phyloP scores from a whole-genome alignment of 768 basidiomycete species.

The Dioszegia hungarica region DNA sequence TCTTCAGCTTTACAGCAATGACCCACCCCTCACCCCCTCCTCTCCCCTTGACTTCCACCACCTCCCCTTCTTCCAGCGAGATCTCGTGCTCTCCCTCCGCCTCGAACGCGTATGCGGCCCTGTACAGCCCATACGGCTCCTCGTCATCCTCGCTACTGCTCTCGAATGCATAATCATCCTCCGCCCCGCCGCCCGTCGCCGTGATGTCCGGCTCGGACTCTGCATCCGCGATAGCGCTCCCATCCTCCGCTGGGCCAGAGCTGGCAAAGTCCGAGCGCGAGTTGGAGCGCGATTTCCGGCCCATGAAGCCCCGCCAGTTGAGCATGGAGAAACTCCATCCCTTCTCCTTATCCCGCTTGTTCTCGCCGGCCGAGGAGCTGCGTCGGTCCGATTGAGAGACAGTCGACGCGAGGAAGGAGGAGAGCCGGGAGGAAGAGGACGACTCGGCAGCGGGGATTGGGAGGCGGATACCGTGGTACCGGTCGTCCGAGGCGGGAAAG shows the following conservation, averaged over 20 bases:
- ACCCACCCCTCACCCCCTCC: slow-evolving; percentile 45
- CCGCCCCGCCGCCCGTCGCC: slow-evolving; percentile 9
- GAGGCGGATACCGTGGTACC: slow-evolving; percentile 15
- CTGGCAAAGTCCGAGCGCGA: background rate
- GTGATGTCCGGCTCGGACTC: slow-evolving; percentile 2
- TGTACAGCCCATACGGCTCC: slow-evolving; percentile 29
- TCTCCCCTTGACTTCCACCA: slow-evolving; percentile 32
- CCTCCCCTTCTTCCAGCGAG: slow-evolving; percentile 31
- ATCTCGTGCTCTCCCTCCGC: slow-evolving; percentile 36
- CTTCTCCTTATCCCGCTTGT: slow-evolving; percentile 2
- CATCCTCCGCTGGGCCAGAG: background rate
- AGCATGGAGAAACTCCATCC: slow-evolving; percentile 9
- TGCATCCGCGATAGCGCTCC: slow-evolving; percentile 1
- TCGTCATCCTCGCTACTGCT: slow-evolving; percentile 11
- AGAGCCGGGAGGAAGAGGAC: background rate
- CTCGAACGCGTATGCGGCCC: slow-evolving; percentile 35
- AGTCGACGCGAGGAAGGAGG: background rate
- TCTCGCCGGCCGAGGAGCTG: background rate
- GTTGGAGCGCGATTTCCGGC: background rate
- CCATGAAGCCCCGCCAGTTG: slow-evolving; percentile 19
- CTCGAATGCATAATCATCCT: slow-evolving; percentile 10
- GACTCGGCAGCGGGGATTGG: background rate
- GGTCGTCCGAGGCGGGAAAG: slow-evolving; percentile 22
- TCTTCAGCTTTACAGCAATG: slow-evolving; percentile 23
- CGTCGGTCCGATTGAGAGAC: background rate